These are phyloP conservation scores for Adenanthera pavonina DNA, from an alignment of 306 rosid genomes.

Conservation along the genomic window DNA sequence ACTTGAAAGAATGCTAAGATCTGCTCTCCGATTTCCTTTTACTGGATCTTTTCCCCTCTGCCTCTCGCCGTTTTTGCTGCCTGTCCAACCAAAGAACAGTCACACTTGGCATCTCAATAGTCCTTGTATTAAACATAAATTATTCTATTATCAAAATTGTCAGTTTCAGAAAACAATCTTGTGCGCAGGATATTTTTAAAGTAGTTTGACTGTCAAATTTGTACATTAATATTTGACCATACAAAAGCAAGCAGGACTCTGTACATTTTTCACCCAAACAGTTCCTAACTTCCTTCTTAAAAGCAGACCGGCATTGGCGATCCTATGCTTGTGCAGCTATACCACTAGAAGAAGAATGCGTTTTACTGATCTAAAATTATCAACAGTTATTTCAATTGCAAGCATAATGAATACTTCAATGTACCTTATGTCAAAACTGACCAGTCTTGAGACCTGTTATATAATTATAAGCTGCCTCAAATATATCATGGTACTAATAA, in stretches of 20 bases:
- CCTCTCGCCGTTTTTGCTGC: constrained; percentile 84
- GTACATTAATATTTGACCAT: not conserved
- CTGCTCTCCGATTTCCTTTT: constrained; percentile 79
- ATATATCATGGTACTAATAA: not conserved
- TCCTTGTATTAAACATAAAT: constrained; percentile 8
- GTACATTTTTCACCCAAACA: constrained; percentile 9
- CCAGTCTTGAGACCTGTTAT: not conserved
- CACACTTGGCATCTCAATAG: no score
- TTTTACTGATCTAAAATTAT: not conserved
- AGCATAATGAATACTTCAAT: not conserved
- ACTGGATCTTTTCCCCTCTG: constrained; percentile 84
- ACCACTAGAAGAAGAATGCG: not conserved
- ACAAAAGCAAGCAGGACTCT: not conserved
- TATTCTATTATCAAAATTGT: not conserved
- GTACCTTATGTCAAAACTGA: not conserved
- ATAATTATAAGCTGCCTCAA: not conserved
- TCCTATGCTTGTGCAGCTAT: not conserved
- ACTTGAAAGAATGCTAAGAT: constrained; percentile 54
- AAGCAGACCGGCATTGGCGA: not conserved
- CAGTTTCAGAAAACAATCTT: not conserved
- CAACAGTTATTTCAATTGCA: constrained; percentile 1
- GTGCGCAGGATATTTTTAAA: not conserved
- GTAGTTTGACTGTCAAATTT: not conserved
- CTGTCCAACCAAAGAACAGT: constrained; percentile 48
- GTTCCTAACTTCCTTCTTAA: not conserved